Conservation (phyloP, 2,329 filamentous ascomycete genomes). For the Mycosphaerella sp. region DNA sequence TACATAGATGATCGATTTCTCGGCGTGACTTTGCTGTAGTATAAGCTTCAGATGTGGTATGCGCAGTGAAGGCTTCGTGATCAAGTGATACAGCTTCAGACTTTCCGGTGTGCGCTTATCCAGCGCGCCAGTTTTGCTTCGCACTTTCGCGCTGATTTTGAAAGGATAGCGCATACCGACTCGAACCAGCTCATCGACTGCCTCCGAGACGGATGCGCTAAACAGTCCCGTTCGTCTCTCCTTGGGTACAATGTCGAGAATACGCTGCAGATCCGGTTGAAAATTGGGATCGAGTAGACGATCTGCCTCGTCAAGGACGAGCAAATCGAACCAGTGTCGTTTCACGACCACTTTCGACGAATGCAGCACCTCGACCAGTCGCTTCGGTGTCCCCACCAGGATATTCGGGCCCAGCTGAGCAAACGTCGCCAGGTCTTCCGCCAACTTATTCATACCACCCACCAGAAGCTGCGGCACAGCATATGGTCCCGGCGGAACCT, state of each 20-base stretch:
- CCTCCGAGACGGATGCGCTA: conserved; percentile 92
- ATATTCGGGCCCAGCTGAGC: conserved; percentile 79
- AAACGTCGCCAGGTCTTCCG: conserved; percentile 81
- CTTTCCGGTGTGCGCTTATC: conserved; percentile 87
- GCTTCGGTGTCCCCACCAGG: conserved; percentile 82
- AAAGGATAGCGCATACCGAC: conserved; percentile 91
- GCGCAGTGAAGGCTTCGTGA: conserved; percentile 71
- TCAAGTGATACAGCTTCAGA: conserved; percentile 82
- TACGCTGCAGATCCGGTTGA: conserved; percentile 80
- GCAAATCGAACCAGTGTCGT: conserved; percentile 62
- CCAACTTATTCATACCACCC: conserved; percentile 71
- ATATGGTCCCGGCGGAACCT: conserved; percentile 43
- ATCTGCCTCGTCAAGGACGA: conserved; percentile 93
- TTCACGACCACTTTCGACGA: conserved; percentile 49
- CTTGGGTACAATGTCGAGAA: conserved; percentile 78
- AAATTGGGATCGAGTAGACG: conserved; percentile 89
- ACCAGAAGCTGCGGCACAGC: conserved; percentile 83
- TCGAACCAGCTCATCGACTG: conserved; percentile 84
- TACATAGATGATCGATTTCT: conserved; percentile 84
- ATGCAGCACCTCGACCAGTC: conserved; percentile 79
- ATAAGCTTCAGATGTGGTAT: conserved; percentile 67
- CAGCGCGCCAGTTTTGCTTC: conserved; percentile 62
- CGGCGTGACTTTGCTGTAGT: conserved; percentile 56
- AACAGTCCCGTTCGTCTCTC: conserved; percentile 90
- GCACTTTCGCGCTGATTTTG: conserved; percentile 90